These are phyloP conservation scores for Misopates orontium DNA, from an alignment of 257 asterid species.

Conservation along the genomic window DNA sequence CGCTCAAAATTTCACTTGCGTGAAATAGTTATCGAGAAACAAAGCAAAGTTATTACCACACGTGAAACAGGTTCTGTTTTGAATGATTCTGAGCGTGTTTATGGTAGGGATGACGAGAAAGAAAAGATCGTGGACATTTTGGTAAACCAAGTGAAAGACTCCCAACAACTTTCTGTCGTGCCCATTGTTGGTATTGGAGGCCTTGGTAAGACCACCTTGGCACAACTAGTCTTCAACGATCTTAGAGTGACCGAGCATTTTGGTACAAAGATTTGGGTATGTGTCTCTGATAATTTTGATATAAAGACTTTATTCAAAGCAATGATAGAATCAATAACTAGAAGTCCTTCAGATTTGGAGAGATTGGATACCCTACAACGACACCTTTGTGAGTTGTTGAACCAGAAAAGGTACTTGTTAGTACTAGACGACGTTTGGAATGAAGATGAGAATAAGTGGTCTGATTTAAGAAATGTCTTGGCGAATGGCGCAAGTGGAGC, in stretches of 20 bases:
- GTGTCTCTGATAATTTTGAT: slow-evolving; percentile 40
- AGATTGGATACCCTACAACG: slow-evolving; percentile 27
- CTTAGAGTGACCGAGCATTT: slow-evolving; percentile 17
- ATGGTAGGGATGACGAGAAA: slow-evolving; percentile 32
- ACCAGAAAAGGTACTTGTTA: slow-evolving; percentile 29
- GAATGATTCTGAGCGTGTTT: slow-evolving; percentile 18
- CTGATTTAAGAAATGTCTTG: slow-evolving; percentile 8
- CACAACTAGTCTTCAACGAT: slow-evolving; percentile 29
- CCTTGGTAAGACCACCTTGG: slow-evolving; percentile 32
- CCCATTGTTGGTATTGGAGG: slow-evolving; percentile 34
- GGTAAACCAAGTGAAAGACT: slow-evolving; percentile 19
- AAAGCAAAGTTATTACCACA: background rate
- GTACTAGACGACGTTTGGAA: slow-evolving; percentile 47
- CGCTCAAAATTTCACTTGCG: slow-evolving; percentile 25
- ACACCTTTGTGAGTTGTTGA: slow-evolving; percentile 24
- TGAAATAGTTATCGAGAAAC: slow-evolving; percentile 5
- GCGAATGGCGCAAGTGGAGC: slow-evolving; percentile 30
- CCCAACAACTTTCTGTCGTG: slow-evolving; percentile 18
- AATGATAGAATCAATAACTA: slow-evolving; percentile 28
- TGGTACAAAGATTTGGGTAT: slow-evolving; percentile 29
- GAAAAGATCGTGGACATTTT: slow-evolving; percentile 30
- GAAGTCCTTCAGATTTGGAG: background rate
- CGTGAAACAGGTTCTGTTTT: slow-evolving; percentile 38
- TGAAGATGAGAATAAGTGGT: slow-evolving; percentile 35
- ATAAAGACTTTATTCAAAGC: slow-evolving; percentile 23